Conservation (phyloP, 2,329 filamentous ascomycete species). For the Rhynchosporium graminicola region DNA sequence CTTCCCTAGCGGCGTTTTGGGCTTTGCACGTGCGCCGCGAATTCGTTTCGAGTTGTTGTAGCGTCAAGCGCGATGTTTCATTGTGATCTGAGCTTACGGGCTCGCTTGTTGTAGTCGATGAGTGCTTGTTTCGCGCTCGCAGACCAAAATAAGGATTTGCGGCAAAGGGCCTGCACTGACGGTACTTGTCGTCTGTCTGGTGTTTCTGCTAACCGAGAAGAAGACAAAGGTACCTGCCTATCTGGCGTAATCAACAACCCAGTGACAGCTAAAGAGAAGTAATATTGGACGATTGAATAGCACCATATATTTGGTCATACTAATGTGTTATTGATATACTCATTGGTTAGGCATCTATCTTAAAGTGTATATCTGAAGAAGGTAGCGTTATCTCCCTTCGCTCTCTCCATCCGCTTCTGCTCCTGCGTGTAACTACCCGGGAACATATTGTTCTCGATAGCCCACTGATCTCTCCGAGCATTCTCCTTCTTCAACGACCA, state of each 20-base stretch:
- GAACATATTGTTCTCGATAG: conserved; percentile 10
- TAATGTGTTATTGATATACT: too few relatives aligned
- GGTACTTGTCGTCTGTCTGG: background rate
- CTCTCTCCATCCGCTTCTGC: conserved; percentile 11
- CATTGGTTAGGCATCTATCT: background rate
- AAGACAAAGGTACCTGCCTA: background rate
- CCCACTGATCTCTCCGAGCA: conserved; percentile 17
- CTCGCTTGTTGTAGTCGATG: background rate
- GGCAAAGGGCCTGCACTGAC: background rate
- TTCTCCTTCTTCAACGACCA: conserved; percentile 14
- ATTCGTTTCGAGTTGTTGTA: conserved; percentile 8
- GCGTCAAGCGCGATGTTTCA: conserved; percentile 11
- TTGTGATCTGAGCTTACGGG: background rate
- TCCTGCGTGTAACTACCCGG: conserved; percentile 17
- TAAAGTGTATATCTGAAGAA: conserved; percentile 20
- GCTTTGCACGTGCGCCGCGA: conserved; percentile 11
- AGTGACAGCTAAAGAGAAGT: background rate
- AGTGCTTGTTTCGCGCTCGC: background rate
- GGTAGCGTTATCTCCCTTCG: conserved; percentile 19
- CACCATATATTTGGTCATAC: too few relatives aligned
- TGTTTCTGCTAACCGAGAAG: background rate
- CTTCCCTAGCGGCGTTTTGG: background rate
- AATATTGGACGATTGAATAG: too few relatives aligned
- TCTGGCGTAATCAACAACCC: background rate
- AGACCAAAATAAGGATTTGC: background rate